Base-by-base conservation (phyloP, 2,329 filamentous ascomycete genomes). In the Xylariomycetidae sp. region DNA sequence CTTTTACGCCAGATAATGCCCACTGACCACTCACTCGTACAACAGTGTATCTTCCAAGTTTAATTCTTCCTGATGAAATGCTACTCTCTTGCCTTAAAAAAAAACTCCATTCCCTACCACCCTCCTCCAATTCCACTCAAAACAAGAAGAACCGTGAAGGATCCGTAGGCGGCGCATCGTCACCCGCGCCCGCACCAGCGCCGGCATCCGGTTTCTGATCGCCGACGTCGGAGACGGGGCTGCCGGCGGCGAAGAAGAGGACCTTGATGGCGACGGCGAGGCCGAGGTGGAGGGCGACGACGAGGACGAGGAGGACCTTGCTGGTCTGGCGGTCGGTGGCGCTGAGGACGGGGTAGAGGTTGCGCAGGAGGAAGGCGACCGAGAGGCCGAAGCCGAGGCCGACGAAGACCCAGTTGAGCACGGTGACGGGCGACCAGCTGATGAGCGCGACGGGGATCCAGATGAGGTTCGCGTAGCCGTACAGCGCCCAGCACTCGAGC, bases 401-500 rank as follows among this genome's bases (percentile, higher is more conserved):
- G 12, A 96, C 89, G 59, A 98, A 94, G 13, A 88, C 77, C 76
- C 87, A 97, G 68, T 98, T 98, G 46, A 98, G 76, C 36, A 88
- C 79, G 34, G 79, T 80, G 49, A 96, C 68, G 33, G 85, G 84
- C 44, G 85, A 90, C 85, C 89, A 96, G 57, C 84, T 88, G 48
- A 96, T 86, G 42, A 94, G 66, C 30, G 92, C 89, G 27, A 98
- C 89, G 3, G 85, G 87, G 50, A 98, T 89, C 92, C 92, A 98
- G 55, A 98, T 87, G 53, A 98, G 70, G 66, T 98, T 98, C 37
- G 85, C 79, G 69, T 98, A 98, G 34, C 92, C 92, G 62, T 97
- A 98, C 22, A 98, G 70, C 39, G 88, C 86, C 80, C 87, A 89
- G 69, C 88, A 95, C 68, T 98, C 92, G 47, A 98, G 76, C 39